Percentiles rank a stretch among this genome's conserved stretches.
phyloP scores from a whole-genome alignment of 495 filamentous ascomycete genomes.

The Cercophora samala region DNA sequence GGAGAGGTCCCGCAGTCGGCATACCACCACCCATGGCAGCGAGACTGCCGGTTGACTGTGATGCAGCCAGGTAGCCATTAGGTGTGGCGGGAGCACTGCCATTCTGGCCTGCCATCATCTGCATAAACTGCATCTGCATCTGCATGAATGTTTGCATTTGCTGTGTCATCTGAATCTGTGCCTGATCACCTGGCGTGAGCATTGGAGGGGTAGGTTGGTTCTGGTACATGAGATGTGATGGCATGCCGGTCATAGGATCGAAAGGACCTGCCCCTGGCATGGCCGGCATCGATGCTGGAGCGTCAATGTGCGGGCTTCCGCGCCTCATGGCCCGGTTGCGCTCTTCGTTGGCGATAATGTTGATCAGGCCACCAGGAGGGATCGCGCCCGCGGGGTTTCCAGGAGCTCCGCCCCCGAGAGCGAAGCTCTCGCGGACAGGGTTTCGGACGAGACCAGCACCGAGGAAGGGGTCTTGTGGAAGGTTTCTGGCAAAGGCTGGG shows the following conservation, averaged over 20 bases:
- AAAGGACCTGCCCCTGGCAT: constrained; percentile 35
- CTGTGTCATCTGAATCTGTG: constrained; percentile 77
- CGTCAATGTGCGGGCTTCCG: constrained; percentile 67
- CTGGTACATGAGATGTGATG: constrained; percentile 49
- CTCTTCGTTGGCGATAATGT: constrained; percentile 88
- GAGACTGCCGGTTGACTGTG: constrained; percentile 34
- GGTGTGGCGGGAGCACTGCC: constrained; percentile 32
- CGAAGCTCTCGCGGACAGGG: constrained; percentile 71
- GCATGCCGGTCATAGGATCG: constrained; percentile 46
- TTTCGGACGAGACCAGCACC: constrained; percentile 77
- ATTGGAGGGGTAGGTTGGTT: constrained; percentile 36
- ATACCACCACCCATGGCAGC: constrained; percentile 17
- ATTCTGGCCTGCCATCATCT: constrained; percentile 60
- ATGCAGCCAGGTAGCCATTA: constrained; percentile 35
- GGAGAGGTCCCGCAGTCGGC: constrained; percentile 21
- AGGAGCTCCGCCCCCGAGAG: constrained; percentile 62
- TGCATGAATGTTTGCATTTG: constrained; percentile 90
- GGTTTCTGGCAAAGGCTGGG: constrained; percentile 80
- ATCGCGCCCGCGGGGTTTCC: constrained; percentile 28
- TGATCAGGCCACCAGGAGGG: constrained; percentile 71
- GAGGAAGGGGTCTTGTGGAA: constrained; percentile 86
- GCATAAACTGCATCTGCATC: constrained; percentile 92
- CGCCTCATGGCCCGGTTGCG: constrained; percentile 70
- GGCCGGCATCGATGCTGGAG: constrained; percentile 38
- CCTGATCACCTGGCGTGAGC: constrained; percentile 65